phyloP scores from a whole-genome alignment of 257 asterid species.

The Przewalskia tangutica region DNA sequence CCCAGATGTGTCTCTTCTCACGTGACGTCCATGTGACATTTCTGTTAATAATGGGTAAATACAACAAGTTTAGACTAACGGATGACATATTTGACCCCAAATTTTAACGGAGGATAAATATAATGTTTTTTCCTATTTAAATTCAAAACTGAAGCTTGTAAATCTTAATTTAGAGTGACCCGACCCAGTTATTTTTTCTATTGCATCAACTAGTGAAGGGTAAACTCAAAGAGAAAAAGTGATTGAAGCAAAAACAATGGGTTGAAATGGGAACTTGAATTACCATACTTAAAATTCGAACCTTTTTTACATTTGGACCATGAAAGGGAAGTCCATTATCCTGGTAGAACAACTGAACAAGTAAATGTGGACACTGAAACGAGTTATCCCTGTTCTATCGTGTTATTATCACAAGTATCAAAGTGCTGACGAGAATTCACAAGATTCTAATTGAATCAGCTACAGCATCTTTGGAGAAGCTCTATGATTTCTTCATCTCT shows the following conservation, averaged over 20 bases:
- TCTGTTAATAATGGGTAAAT: too few species aligned
- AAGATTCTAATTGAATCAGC: neutral
- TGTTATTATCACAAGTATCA: neutral
- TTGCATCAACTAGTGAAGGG: neutral
- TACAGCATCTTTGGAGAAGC: neutral
- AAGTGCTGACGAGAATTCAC: neutral
- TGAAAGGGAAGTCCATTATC: neutral
- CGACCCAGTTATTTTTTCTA: neutral
- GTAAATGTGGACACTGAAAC: neutral
- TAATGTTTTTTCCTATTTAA: too few species aligned
- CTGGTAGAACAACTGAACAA: neutral
- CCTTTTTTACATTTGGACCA: neutral
- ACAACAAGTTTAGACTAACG: too few species aligned
- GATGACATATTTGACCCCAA: too few species aligned
- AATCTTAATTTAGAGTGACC: neutral
- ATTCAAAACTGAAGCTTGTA: neutral
- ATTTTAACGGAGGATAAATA: too few species aligned
- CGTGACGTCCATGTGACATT: too few species aligned
- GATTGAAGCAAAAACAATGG: neutral
- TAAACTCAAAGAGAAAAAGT: neutral
- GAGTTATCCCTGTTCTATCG: neutral
- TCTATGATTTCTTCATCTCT: slow-evolving; percentile 1
- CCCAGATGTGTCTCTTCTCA: too few species aligned
- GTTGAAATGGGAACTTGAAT: neutral
- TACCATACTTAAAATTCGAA: neutral